Evolutionary conservation across 768 basidiomycete species (phyloP).

Genomic region (Russula olivacea): DNA sequence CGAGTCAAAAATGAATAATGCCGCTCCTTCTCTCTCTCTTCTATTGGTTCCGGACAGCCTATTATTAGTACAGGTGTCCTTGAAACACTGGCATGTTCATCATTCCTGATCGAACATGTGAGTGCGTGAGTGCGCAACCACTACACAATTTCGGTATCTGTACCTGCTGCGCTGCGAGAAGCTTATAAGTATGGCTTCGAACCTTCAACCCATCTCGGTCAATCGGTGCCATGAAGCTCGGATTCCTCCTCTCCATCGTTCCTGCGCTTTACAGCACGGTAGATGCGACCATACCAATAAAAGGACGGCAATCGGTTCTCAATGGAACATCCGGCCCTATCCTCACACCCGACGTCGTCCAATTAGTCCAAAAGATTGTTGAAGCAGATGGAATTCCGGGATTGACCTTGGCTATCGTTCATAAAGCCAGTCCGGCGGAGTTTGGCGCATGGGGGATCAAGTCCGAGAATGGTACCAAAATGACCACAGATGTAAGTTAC

Average conservation of each 20-base stretch:
- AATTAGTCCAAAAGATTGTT: neutral
- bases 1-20: no score
- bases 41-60: neutral
- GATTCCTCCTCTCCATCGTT: neutral
- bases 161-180: neutral
- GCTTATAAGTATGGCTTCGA: neutral
- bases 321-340: neutral
- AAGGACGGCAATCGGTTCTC: neutral
- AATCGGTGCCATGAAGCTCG: neutral
- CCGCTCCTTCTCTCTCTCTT: neutral
- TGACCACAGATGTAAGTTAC: constrained; percentile 16
- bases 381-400: constrained; percentile 3
- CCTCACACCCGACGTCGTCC: constrained; percentile 14
- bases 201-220: neutral
- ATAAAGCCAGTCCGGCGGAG: neutral
- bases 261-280: neutral
- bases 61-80: neutral
- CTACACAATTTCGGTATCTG: neutral
- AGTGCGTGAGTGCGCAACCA: neutral
- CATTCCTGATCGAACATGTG: neutral
- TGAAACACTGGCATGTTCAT: neutral
- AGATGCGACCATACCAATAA: neutral
- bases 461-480: constrained; percentile 13
- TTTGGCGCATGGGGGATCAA: constrained; percentile 18
- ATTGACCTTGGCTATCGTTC: constrained; percentile 16